phyloP scores from a whole-genome alignment of 345 rosid species.

The Eucalyptus globulus region DNA sequence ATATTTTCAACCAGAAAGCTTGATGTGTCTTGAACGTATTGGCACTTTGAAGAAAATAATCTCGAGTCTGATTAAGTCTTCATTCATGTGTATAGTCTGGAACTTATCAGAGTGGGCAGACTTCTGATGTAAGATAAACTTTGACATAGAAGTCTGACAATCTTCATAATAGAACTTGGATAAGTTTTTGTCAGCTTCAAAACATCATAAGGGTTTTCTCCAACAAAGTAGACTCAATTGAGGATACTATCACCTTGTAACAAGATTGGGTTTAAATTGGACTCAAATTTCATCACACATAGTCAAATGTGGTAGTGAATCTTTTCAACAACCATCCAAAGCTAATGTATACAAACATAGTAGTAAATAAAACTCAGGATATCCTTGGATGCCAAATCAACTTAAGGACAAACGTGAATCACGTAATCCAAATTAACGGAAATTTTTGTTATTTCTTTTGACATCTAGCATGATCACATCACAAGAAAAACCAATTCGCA shows the following conservation, averaged over 20 bases:
- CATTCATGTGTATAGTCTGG: no score
- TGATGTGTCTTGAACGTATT: no score
- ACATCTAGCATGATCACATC: not conserved
- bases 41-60: no score
- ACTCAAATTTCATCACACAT: not conserved
- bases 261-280: not conserved
- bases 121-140: no score
- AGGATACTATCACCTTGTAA: not conserved
- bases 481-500: not conserved
- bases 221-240: not conserved
- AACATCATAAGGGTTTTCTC: no score
- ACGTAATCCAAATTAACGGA: not conserved
- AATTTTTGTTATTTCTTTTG: not conserved
- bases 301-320: not conserved
- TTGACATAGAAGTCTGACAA: no score
- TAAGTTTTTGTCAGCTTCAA: no score
- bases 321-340: not conserved
- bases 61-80: no score
- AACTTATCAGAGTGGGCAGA: accelerated
- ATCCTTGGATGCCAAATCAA: not conserved
- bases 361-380: not conserved
- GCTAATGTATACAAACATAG: not conserved
- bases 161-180: no score
- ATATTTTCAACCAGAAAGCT: no score
- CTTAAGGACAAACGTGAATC: not conserved